Percentiles rank a stretch among this genome's conserved stretches.
Conservation (phyloP, 2,329 filamentous ascomycete species). For the Penicillium sp. region DNA sequence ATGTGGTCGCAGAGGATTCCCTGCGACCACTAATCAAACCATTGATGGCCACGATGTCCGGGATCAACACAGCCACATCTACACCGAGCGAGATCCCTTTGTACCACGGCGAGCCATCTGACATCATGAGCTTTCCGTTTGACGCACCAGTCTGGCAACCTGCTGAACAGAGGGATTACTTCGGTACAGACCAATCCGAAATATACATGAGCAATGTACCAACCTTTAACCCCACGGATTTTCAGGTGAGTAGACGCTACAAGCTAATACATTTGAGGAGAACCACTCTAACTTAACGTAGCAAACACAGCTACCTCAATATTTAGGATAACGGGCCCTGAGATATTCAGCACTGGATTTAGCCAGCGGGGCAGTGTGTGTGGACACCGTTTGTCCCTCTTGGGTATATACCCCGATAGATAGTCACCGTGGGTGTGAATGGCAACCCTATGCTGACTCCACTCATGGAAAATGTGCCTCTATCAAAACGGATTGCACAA, state of each 20-base stretch:
- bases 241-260: neutral
- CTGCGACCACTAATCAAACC: neutral
- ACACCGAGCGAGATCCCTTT: neutral
- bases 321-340: neutral
- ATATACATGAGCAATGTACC: neutral
- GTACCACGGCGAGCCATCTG: neutral
- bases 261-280: neutral
- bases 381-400: too few relatives aligned
- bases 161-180: neutral
- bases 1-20: neutral
- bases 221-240: neutral
- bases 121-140: neutral
- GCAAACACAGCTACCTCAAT: neutral
- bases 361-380: too few relatives aligned
- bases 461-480: too few relatives aligned
- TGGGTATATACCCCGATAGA: too few relatives aligned
- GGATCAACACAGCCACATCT: neutral
- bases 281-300: neutral
- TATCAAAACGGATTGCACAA: too few relatives aligned
- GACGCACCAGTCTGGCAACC: neutral
- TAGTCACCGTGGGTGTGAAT: too few relatives aligned
- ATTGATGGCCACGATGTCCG: neutral
- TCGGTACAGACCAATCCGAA: neutral
- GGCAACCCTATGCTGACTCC: too few relatives aligned
- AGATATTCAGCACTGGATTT: too few relatives aligned